These are phyloP conservation scores for Obba rivulosa DNA, from an alignment of 768 basidiomycete species.

Conservation along the genomic window DNA sequence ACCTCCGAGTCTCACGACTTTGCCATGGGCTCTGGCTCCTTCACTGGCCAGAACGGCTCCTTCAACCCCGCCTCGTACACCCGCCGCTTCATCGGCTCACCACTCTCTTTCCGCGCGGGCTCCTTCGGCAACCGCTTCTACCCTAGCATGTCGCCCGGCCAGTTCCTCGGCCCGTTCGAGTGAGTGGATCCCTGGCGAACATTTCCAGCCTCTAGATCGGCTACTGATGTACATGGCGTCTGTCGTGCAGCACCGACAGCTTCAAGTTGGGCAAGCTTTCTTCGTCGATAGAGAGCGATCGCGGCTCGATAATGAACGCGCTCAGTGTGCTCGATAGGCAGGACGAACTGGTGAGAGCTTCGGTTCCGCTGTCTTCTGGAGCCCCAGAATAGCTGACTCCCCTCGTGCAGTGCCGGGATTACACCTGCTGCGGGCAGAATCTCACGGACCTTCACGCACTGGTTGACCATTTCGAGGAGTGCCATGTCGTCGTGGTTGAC, in stretches of 20 bases:
- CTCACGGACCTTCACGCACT: constrained; percentile 76
- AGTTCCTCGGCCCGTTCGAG: constrained; percentile 61
- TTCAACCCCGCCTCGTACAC: constrained; percentile 68
- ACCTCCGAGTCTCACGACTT: constrained; percentile 21
- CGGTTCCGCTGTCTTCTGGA: background rate
- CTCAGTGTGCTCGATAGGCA: constrained; percentile 62
- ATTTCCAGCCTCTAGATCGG: background rate
- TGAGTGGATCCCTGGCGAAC: constrained; percentile 30
- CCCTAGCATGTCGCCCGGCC: constrained; percentile 57
- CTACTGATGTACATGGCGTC: background rate
- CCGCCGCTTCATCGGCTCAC: constrained; percentile 64
- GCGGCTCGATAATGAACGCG: constrained; percentile 57
- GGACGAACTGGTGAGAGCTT: constrained; percentile 59
- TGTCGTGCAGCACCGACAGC: constrained; percentile 34
- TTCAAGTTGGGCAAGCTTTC: constrained; percentile 42
- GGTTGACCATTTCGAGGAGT: constrained; percentile 89
- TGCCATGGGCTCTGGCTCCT: constrained; percentile 44
- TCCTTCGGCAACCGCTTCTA: constrained; percentile 63
- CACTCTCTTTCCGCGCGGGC: constrained; percentile 59
- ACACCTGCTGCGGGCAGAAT: constrained; percentile 82
- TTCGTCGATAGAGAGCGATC: constrained; percentile 57
- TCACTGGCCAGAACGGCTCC: constrained; percentile 36
- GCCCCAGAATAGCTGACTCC: background rate
- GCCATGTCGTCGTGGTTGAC: constrained; percentile 73
- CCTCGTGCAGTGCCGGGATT: constrained; percentile 67